Evolutionary conservation across 768 basidiomycete genomes (phyloP), one percentile per base, ranked within the genome.

Genomic region (Psilocybe cubensis): DNA sequence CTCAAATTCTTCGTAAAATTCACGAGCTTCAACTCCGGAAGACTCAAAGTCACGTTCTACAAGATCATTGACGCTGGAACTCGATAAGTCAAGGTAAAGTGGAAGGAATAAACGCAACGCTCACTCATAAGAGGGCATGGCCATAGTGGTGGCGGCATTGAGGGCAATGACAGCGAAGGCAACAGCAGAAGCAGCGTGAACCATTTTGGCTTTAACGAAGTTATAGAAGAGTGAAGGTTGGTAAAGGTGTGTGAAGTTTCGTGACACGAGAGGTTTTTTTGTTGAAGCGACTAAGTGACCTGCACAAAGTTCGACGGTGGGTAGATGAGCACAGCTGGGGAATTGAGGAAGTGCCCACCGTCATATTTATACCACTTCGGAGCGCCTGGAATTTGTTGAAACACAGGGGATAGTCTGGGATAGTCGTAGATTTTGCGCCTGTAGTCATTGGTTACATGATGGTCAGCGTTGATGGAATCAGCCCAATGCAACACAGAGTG

Each of bases 271-370:
- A 31, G 59, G 24, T 51, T 58, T 64, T 58, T 43, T 57, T 64
- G 63, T 59, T 60, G 61, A 60, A 50, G 35, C 29, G 59, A 62
- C 54, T 63, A 65, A 66, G 72, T 68, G 74, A 70, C 74, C 74
- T 62, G 74, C 74, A 72, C 74, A 60, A 66, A 69, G 66, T 66
- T 66, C 33, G 58, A 46, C 56, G 29, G 63, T 59, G 66, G 63
- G 61, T 58, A 59, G 56, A 62, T 66, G 73, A 75, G 74, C 71
- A 72, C 73, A 73, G 74, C 74, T 75, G 70, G 57, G 56, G 68
- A 67, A 61, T 41, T 42, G 17, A 24, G 28, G 31, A 24, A 31
- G 23, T 21, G 20, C 29, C 20, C 20, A 11, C 42, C 20, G 20
- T 24, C 28, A 9, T 33, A 47, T 62, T 62, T 65, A 65, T 65